Evolutionary conservation across 805 yeast species (phyloP).

Genomic region (Suhomyces sp.): DNA sequence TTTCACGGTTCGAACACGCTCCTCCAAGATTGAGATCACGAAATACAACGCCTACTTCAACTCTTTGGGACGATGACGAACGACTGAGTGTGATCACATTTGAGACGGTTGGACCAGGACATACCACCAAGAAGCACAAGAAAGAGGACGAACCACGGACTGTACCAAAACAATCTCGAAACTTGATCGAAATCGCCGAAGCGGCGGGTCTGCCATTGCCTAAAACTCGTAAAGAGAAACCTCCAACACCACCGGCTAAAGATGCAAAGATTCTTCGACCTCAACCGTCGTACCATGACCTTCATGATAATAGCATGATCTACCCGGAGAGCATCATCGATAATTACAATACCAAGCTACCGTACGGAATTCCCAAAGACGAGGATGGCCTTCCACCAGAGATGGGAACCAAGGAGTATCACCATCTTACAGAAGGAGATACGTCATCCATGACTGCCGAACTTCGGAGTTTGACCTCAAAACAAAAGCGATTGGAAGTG

Average conservation of each 20-base stretch:
- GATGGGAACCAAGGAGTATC: constrained; percentile 19
- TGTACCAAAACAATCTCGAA: too few relatives aligned
- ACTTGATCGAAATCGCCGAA: constrained; percentile 9
- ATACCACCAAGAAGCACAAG: not conserved
- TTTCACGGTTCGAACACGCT: constrained; percentile 32
- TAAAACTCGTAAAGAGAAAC: constrained; percentile 4
- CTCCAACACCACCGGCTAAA: constrained; percentile 12
- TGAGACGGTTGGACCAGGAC: constrained; percentile 7
- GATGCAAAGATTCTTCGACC: constrained; percentile 5
- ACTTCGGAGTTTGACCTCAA: constrained; percentile 19
- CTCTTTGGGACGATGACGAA: constrained; percentile 12
- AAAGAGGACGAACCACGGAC: too few relatives aligned
- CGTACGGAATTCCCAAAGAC: constrained; percentile 8
- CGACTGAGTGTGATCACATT: constrained; percentile 10
- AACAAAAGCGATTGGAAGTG: constrained; percentile 24
- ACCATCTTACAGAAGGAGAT: not conserved
- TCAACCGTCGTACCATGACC: constrained; percentile 4
- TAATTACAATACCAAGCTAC: constrained; percentile 9
- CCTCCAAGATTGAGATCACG: constrained; percentile 29
- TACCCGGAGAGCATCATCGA: constrained; percentile 6
- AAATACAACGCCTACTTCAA: constrained; percentile 28
- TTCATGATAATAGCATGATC: constrained; percentile 5
- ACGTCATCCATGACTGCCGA: constrained; percentile 9
- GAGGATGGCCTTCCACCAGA: constrained; percentile 26
- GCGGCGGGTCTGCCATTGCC: constrained; percentile 2